phyloP scores from a whole-genome alignment of 805 yeast genomes.

The Zygosaccharomyces rouxii region DNA sequence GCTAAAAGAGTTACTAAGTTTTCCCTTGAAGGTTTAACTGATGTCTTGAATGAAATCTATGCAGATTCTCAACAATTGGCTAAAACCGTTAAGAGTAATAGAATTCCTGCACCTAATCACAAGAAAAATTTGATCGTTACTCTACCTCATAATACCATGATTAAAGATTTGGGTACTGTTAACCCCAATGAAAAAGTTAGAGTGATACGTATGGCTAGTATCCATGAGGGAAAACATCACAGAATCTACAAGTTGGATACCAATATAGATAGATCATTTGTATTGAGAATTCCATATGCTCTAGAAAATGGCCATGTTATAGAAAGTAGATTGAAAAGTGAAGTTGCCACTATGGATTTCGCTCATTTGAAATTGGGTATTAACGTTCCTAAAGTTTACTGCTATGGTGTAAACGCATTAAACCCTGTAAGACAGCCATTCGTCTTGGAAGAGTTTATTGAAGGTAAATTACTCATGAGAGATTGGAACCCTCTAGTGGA shows the following conservation, averaged over 20 bases:
- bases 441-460: conserved; percentile 72
- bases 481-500: conserved; percentile 85
- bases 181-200: conserved; percentile 43
- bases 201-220: conserved; percentile 69
- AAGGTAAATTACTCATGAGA: conserved; percentile 80
- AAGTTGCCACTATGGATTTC: conserved; percentile 92
- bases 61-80: conserved; percentile 36
- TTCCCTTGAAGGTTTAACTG: conserved; percentile 70
- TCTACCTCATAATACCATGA: conserved; percentile 47
- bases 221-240: conserved; percentile 94
- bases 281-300: conserved; percentile 82
- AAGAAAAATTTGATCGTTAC: conserved; percentile 40
- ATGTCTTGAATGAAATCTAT: conserved; percentile 45
- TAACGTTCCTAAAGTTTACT: conserved; percentile 67
- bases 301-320: conserved; percentile 62
- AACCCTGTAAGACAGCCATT: conserved; percentile 72
- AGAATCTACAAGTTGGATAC: conserved; percentile 73
- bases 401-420: conserved; percentile 55
- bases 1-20: conserved; percentile 74
- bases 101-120: conserved; percentile 36
- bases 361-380: conserved; percentile 57
- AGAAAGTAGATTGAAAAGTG: conserved; percentile 70
- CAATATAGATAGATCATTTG: conserved; percentile 51
- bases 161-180: conserved; percentile 41
- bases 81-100: conserved; percentile 22